Percentiles rank a stretch among this genome's conserved stretches.
Conservation (phyloP, 2,329 filamentous ascomycete genomes). For the Cladorrhinum sp. region DNA sequence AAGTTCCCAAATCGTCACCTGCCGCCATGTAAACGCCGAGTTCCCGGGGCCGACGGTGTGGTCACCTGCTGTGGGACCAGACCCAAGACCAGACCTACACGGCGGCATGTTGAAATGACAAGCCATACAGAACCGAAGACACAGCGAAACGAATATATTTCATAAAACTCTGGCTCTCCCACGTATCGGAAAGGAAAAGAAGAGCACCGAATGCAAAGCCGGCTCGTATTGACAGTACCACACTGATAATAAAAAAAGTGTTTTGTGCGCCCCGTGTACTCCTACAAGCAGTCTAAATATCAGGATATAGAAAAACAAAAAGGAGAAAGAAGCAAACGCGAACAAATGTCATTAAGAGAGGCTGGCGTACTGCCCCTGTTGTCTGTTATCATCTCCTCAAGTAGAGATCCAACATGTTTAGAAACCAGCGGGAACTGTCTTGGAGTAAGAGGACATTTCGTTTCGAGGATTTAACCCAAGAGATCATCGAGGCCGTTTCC, state of each 20-base stretch:
- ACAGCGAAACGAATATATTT: not conserved
- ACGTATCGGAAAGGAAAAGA: not conserved
- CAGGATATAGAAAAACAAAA: not conserved
- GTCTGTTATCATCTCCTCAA: not conserved
- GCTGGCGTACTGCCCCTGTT: not conserved
- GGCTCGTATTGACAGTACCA: not conserved
- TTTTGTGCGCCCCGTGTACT: not conserved
- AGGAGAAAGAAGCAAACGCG: not conserved
- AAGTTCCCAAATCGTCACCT: not conserved
- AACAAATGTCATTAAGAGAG: not conserved
- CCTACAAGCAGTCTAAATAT: not conserved
- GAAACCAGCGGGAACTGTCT: not conserved
- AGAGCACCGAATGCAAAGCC: not conserved
- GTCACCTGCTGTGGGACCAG: not conserved
- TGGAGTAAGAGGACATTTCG: not conserved
- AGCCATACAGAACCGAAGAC: not conserved
- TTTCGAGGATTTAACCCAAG: constrained; percentile 39
- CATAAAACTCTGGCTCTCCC: not conserved
- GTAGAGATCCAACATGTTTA: not conserved
- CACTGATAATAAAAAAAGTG: not conserved
- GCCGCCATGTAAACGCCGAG: not conserved
- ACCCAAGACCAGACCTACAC: not conserved
- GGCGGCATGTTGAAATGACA: not conserved
- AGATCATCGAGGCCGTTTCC: constrained; percentile 47
- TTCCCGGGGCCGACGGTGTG: not conserved